These are phyloP conservation scores for Brassica juncea DNA, from an alignment of 345 rosid genomes.

Conservation along the genomic window DNA sequence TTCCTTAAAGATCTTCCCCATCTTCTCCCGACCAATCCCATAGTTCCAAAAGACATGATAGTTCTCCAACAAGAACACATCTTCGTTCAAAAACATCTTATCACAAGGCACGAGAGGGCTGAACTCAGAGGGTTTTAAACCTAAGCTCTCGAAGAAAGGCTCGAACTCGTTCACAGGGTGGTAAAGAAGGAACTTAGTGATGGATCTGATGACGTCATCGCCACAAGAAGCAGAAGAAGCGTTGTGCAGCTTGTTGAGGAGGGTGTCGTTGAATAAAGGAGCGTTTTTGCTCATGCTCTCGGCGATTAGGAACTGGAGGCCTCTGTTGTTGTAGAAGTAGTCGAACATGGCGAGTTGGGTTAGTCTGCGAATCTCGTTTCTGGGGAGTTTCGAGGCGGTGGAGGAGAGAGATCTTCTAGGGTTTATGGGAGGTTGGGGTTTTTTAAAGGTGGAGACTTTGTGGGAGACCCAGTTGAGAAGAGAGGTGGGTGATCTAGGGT, in stretches of 20 bases:
- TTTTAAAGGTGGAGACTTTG: conserved; percentile 27
- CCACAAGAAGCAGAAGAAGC: background rate
- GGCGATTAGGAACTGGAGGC: conserved; percentile 58
- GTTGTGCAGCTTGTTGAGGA: conserved; percentile 43
- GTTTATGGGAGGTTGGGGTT: conserved; percentile 32
- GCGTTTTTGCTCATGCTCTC: conserved; percentile 72
- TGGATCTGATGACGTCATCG: conserved; percentile 28
- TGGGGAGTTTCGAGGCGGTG: background rate
- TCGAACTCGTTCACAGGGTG: conserved; percentile 88
- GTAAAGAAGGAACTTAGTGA: conserved; percentile 58
- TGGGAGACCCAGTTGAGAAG: conserved; percentile 53
- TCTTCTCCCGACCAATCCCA: conserved; percentile 52
- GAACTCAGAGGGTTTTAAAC: conserved; percentile 56
- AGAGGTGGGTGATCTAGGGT: conserved; percentile 36
- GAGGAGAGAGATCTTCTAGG: conserved; percentile 53
- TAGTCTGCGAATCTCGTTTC: conserved; percentile 28
- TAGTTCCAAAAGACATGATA: conserved; percentile 59
- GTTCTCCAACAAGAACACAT: conserved; percentile 60
- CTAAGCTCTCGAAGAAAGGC: conserved; percentile 84
- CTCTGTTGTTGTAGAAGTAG: conserved; percentile 67
- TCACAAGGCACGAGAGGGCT: conserved; percentile 51
- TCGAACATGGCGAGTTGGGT: conserved; percentile 69
- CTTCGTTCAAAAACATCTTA: conserved; percentile 66
- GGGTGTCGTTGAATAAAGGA: conserved; percentile 55
- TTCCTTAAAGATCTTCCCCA: conserved; percentile 62